Percentiles rank a stretch among this genome's conserved stretches.
Conservation (phyloP, 2,329 filamentous ascomycete species). For the Diaporthe sp. region DNA sequence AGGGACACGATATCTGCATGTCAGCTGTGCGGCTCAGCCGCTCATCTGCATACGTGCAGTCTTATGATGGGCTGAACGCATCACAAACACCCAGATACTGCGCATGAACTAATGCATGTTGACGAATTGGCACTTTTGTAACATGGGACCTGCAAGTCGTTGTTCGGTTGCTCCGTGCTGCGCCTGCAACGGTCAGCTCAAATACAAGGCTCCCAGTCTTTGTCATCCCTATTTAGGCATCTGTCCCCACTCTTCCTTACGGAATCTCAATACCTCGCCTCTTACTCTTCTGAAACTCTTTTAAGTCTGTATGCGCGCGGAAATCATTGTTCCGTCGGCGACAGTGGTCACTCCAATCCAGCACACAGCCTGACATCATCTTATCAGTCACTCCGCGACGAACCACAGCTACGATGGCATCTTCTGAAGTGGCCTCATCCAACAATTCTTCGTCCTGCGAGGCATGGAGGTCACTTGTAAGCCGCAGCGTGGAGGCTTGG, state of each 20-base stretch:
- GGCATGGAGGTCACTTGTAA: background rate
- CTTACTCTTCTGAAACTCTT: background rate
- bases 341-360: background rate
- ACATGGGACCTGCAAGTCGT: background rate
- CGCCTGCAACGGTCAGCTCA: background rate
- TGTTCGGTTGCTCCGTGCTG: background rate
- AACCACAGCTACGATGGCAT: background rate
- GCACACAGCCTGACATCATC: background rate
- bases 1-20: background rate
- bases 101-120: background rate
- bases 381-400: no score
- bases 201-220: background rate
- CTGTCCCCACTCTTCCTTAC: background rate
- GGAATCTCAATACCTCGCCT: background rate
- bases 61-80: background rate
- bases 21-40: background rate
- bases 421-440: background rate
- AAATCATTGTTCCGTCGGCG: background rate
- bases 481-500: background rate
- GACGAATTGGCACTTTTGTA: background rate
- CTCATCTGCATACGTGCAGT: background rate
- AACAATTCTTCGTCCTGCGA: background rate
- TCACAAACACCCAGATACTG: background rate
- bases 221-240: background rate
- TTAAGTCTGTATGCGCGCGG: no score